Base-by-base conservation (phyloP, 139 green algal species). In the Chlorella sorokiniana region DNA sequence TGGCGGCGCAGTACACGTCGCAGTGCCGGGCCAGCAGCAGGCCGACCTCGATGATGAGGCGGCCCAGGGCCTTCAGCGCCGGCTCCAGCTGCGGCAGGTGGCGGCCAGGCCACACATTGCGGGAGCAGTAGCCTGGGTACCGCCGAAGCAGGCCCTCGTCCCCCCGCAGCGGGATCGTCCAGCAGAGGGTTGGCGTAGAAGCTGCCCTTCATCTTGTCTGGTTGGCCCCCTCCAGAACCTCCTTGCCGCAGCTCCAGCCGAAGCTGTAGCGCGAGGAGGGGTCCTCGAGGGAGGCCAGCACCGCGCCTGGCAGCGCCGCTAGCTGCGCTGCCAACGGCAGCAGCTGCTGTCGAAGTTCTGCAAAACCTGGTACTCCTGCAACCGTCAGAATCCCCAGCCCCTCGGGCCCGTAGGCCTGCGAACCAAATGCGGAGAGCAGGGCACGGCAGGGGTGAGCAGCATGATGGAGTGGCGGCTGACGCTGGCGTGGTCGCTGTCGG, bases 181-280 rank as follows among this genome's bases (percentile, higher is more conserved):
- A 76, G 29, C 31, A 88, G 29, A 4, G 92, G 92, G 83, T 96
- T 96, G 67, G 89, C 92, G 42, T 96, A 96, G 74, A 81, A 95
- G 44, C 69, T 87, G 65, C 88, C 72, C 79, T 95, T 95, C 74
- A 86, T 51, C 22, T 45, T 87, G 85, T 96, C 93, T 0, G 61
- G 82, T 18, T 61, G 25, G 0, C 93, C 93, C 72, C 77, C 18
- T 70, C 64, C 37, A 96, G 85, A 20, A 54, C 69, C 69, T 96
- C 93, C 81, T 84, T 86, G 33, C 93, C 93, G 68, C 92, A 89
- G 14, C 69, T 88, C 93, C 93, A 96, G 0, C 93, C 93, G 29
- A 95, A 82, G 79, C 88, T 93, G 86, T 93, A 96, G 29, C 37
- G 42, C 61, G 76, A 89, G 4, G 41, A 56, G 3, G 84, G 38